Evolutionary conservation across 1,284 basidiomycete species (phyloP), one percentile per base, ranked within the genome.

Genomic region (Chiua sp.): DNA sequence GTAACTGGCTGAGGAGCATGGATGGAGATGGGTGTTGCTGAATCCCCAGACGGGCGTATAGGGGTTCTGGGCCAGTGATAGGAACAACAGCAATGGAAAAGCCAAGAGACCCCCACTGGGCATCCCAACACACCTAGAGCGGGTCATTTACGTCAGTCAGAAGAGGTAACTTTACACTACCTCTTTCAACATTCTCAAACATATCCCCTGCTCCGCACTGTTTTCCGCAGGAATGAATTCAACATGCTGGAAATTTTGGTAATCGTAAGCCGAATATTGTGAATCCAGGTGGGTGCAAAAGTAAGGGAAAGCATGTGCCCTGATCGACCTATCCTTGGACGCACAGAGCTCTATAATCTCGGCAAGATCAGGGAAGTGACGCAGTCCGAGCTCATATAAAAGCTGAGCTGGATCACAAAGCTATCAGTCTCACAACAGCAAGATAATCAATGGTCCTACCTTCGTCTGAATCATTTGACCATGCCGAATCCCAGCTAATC

Each of bases 151-250:
- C 37, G 7, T 10, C 18, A 39, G 16, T 20, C 37, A 20, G 37
- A 39, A 39, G 37, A 39, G 18, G 18, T 39, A 39, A 7, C 37
- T 18, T 39, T 8, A 20, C 37, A 39, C 50, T 47, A 91, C 91
- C 70, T 91, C 87, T 3, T 58, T 80, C 80, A 91, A 91, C 11
- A 82, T 87, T 2, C 84, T 59, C 91, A 72, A 51, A 82, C 80
- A 13, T 71, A 63, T 51, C 75, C 46, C 51, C 78, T 81, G 47
- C 76, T 44, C 18, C 18, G 20, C 42, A 44, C 16, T 56, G n/a
- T 80, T 82, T 10, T 86, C 65, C 4, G 92, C 87, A 1, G 96
- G 96, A 30, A 98, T 85, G 75, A 94, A 98, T 0, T 90, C 79
- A 3, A 91, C 71, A 44, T 85, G 73, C 8, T 76, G 76, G 55